Percentiles rank a stretch among this genome's conserved stretches.
These are phyloP conservation scores for Eucalyptus brandiana DNA, from an alignment of 345 rosid genomes.

Conservation along the genomic window DNA sequence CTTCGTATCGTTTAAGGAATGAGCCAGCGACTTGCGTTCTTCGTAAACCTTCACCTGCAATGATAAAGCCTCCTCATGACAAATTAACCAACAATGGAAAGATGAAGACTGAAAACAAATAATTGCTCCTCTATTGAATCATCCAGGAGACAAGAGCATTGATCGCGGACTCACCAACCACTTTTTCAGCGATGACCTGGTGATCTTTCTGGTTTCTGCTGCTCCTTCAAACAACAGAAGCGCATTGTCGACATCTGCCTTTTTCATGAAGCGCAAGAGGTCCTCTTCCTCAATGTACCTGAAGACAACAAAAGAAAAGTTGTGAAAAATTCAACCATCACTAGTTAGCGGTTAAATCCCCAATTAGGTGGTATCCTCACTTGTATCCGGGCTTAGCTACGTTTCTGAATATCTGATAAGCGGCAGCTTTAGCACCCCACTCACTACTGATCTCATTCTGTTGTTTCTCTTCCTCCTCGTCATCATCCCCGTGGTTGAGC, in stretches of 20 bases:
- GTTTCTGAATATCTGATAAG: conserved; percentile 18
- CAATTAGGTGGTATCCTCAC: background rate
- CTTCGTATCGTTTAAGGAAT: conserved; percentile 43
- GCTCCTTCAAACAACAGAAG: conserved; percentile 43
- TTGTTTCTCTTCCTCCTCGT: conserved; percentile 6
- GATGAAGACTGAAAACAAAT: background rate
- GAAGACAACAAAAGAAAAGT: background rate
- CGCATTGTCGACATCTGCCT: conserved; percentile 28
- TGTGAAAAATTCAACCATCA: background rate
- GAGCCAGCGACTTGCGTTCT: conserved; percentile 42
- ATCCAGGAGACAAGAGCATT: background rate
- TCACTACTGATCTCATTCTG: conserved; percentile 14
- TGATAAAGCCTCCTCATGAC: no score
- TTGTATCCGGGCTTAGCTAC: conserved; percentile 21
- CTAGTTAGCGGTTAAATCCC: background rate
- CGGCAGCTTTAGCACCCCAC: conserved; percentile 24
- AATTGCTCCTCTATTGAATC: background rate
- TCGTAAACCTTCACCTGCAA: conserved; percentile 36
- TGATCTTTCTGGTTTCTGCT: conserved; percentile 15
- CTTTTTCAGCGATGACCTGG: conserved; percentile 15
- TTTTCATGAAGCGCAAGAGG: conserved; percentile 43
- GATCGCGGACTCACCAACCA: conserved; percentile 32
- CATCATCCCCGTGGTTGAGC: background rate
- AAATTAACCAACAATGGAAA: background rate
- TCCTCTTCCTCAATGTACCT: conserved; percentile 58